Evolutionary conservation across 164 flowering plant species (phyloP).

Genomic region (Liquidambar formosana): DNA sequence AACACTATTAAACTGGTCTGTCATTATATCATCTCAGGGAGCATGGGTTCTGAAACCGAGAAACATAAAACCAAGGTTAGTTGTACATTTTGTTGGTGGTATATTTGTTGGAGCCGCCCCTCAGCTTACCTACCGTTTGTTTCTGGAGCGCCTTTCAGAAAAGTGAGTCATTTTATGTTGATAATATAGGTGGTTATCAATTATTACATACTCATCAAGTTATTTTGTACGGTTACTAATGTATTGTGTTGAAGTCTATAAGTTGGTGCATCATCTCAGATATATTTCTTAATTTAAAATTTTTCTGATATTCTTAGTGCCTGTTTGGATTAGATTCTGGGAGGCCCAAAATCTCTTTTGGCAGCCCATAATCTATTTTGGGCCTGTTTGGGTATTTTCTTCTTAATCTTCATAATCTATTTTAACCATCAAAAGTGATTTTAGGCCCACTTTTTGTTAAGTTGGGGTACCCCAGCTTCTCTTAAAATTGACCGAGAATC

Average conservation of each 20-base stretch:
- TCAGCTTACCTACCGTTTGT: conserved; percentile 88
- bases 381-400: too few relatives aligned
- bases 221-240: background rate
- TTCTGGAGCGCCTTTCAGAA: conserved; percentile 87
- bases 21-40: conserved; percentile 44
- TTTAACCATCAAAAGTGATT: too few relatives aligned
- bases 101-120: conserved; percentile 99
- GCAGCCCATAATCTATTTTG: too few relatives aligned
- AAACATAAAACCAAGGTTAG: conserved; percentile 45
- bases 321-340: too few relatives aligned
- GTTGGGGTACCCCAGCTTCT: too few relatives aligned
- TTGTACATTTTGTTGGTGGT: conserved; percentile 92
- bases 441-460: too few relatives aligned
- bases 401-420: too few relatives aligned
- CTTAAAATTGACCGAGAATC: too few relatives aligned
- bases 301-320: too few relatives aligned
- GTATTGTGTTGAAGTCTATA: background rate
- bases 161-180: conserved; percentile 46
- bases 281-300: background rate
- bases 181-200: too few relatives aligned
- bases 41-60: conserved; percentile 88
- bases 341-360: too few relatives aligned
- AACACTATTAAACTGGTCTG: background rate
- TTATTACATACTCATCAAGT: background rate
- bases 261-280: background rate